phyloP scores from a whole-genome alignment of 768 basidiomycete genomes.

The Russula griseocarnosa region DNA sequence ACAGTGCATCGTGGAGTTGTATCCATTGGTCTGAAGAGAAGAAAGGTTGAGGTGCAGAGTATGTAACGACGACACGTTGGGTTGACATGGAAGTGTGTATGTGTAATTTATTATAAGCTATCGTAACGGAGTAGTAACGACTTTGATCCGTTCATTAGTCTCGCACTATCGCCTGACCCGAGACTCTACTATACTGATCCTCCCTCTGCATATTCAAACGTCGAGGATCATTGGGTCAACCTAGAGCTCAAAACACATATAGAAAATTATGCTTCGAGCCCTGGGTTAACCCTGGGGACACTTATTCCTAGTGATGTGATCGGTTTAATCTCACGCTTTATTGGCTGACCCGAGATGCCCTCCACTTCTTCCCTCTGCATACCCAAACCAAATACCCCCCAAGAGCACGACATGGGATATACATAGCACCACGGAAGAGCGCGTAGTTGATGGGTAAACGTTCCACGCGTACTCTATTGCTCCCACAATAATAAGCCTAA shows the following conservation, averaged over 20 bases:
- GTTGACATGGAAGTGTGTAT: constrained; percentile 33
- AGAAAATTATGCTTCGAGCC: no score
- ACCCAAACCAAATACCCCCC: constrained; percentile 52
- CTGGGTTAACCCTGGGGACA: no score
- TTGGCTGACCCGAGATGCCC: neutral
- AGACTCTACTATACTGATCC: no score
- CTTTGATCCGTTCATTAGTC: no score
- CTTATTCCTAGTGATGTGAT: neutral
- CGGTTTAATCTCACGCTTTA: neutral
- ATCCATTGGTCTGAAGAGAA: constrained; percentile 70
- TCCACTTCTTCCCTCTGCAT: constrained; percentile 24
- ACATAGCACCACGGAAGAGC: constrained; percentile 58
- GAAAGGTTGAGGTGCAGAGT: constrained; percentile 58
- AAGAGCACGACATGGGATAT: constrained; percentile 50
- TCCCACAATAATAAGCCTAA: constrained; percentile 56
- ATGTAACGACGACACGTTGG: constrained; percentile 63
- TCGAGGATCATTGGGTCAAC: no score
- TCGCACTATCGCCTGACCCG: no score
- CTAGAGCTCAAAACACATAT: no score
- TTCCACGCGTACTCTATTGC: constrained; percentile 87
- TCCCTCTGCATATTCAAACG: no score
- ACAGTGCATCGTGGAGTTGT: constrained; percentile 59
- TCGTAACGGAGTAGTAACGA: no score
- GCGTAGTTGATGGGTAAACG: constrained; percentile 70
- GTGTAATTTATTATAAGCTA: no score